phyloP scores from a whole-genome alignment of 495 filamentous ascomycete genomes.

The Ramalina intermedia region DNA sequence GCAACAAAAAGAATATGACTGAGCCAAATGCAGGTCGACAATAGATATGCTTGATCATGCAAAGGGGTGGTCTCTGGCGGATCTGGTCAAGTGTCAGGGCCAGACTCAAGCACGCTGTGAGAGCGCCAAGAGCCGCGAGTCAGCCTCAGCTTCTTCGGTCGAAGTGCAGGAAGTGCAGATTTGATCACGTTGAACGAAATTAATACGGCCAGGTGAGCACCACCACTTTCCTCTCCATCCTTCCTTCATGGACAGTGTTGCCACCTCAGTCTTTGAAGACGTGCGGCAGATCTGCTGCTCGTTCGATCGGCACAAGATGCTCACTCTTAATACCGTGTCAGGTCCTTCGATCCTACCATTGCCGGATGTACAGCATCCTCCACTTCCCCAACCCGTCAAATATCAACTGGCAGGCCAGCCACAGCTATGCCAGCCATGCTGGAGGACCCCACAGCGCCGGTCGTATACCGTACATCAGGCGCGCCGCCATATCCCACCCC shows the following conservation, averaged over 20 bases:
- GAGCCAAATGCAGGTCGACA: too few relatives aligned
- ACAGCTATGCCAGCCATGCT: constrained; percentile 71
- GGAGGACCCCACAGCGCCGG: constrained; percentile 50
- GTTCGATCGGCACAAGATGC: neutral
- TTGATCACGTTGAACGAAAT: too few relatives aligned
- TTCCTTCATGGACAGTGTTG: neutral
- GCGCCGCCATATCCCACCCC: constrained; percentile 49
- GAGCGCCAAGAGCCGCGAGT: too few relatives aligned
- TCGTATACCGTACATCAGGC: constrained; percentile 43
- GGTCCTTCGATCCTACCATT: neutral
- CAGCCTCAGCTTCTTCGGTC: too few relatives aligned
- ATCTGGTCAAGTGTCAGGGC: too few relatives aligned
- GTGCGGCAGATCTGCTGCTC: neutral
- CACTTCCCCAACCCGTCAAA: neutral
- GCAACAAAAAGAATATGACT: too few relatives aligned
- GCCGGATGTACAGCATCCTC: neutral
- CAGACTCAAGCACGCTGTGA: too few relatives aligned
- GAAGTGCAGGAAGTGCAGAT: neutral
- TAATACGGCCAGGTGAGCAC: neutral
- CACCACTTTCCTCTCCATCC: neutral
- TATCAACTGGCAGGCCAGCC: neutral
- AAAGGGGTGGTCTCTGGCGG: too few relatives aligned
- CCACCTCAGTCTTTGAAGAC: neutral
- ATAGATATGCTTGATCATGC: too few relatives aligned
- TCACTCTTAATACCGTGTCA: neutral